These are phyloP conservation scores for Pichia californica DNA, from an alignment of 805 yeast genomes.

Conservation along the genomic window DNA sequence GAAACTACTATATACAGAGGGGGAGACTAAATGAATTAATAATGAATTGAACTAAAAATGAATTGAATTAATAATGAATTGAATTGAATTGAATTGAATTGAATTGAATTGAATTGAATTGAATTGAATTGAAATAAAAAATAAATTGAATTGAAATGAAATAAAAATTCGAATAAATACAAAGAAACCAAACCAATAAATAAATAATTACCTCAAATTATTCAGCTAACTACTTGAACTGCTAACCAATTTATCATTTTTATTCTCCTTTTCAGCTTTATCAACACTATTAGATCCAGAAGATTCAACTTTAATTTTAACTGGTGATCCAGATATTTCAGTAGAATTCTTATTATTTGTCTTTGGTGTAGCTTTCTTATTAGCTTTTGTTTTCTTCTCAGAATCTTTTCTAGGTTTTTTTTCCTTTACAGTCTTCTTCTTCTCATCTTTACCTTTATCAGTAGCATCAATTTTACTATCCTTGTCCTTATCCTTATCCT, in stretches of 20 bases:
- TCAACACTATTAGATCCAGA: background rate
- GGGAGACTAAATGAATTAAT: too few relatives aligned
- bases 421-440: conserved; percentile 2
- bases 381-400: conserved; percentile 2
- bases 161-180: too few relatives aligned
- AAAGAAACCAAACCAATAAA: background rate
- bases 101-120: too few relatives aligned
- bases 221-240: background rate
- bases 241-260: conserved; percentile 1
- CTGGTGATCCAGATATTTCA: conserved; percentile 1
- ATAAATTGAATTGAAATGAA: too few relatives aligned
- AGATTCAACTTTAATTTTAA: conserved; percentile 5
- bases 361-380: conserved; percentile 5
- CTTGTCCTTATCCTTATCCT: background rate
- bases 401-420: conserved; percentile 7
- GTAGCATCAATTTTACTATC: background rate
- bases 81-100: too few relatives aligned
- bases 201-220: background rate
- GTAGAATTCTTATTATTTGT: conserved; percentile 1
- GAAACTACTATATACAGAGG: background rate
- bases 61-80: too few relatives aligned
- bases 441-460: background rate
- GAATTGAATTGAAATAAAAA: too few relatives aligned
- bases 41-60: too few relatives aligned
- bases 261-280: conserved; percentile 6